Conservation (phyloP, 2,329 filamentous ascomycete genomes). For the Penicillium psychrosexuale region DNA sequence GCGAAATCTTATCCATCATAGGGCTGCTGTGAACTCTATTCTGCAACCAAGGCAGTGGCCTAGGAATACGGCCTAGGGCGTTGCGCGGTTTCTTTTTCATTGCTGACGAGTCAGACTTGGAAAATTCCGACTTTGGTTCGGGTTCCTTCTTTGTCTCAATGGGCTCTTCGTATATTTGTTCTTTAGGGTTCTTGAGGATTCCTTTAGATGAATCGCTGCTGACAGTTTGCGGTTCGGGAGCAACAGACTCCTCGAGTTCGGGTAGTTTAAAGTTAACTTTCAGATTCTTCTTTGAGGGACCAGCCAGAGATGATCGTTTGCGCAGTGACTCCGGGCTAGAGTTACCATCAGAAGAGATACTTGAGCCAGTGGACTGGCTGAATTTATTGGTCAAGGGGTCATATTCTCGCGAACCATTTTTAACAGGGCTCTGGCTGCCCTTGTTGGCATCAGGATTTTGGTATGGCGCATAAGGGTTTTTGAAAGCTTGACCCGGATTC, state of each 20-base stretch:
- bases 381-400: slow-evolving; percentile 7
- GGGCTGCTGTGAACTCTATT: slow-evolving; percentile 40
- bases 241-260: slow-evolving; percentile 14
- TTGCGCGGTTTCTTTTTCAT: slow-evolving; percentile 62
- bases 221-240: slow-evolving; percentile 28
- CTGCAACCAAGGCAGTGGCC: slow-evolving; percentile 40
- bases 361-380: slow-evolving; percentile 18
- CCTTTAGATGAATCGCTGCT: slow-evolving; percentile 45
- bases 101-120: slow-evolving; percentile 42
- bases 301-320: slow-evolving; percentile 22
- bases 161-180: slow-evolving; percentile 81
- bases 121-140: slow-evolving; percentile 25
- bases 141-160: slow-evolving; percentile 45
- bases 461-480: slow-evolving; percentile 49
- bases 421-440: slow-evolving; percentile 44
- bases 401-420: neutral
- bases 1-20: slow-evolving; percentile 46
- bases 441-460: slow-evolving; percentile 42
- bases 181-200: slow-evolving; percentile 58
- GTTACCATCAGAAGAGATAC: slow-evolving; percentile 17
- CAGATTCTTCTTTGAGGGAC: slow-evolving; percentile 33
- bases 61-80: slow-evolving; percentile 51
- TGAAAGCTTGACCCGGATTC: slow-evolving; percentile 50
- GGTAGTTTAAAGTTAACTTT: slow-evolving; percentile 43
- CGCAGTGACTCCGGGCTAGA: slow-evolving; percentile 18